Percentiles rank a stretch among this genome's conserved stretches.
phyloP scores from a whole-genome alignment of 139 green algal species.

The Chlamydomonas sp. region DNA sequence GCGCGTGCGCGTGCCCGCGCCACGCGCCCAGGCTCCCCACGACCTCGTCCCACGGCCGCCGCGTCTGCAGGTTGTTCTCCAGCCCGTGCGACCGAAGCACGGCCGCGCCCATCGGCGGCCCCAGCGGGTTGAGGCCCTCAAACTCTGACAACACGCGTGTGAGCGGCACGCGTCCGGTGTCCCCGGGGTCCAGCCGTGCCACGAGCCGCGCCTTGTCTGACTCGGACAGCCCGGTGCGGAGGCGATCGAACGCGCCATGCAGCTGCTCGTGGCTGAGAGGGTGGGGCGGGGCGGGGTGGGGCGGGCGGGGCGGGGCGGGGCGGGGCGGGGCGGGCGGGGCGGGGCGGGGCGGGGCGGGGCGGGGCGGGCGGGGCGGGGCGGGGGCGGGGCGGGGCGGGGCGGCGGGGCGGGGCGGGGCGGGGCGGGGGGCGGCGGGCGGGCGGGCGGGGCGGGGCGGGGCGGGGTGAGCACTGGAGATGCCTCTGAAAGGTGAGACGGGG shows the following conservation, averaged over 20 bases:
- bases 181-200: conserved; percentile 5
- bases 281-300: too few species aligned
- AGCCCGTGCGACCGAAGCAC: neutral
- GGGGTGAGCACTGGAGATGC: too few species aligned
- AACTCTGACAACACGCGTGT: neutral
- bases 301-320: too few species aligned
- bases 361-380: too few species aligned
- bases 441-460: too few species aligned
- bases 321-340: too few species aligned
- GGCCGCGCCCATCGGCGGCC: neutral
- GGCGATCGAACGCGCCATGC: neutral
- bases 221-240: neutral
- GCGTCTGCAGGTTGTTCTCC: neutral
- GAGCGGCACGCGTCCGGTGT: neutral
- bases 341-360: too few species aligned
- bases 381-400: too few species aligned
- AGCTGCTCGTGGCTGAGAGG: neutral
- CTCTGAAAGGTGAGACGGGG: too few species aligned
- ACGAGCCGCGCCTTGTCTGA: conserved; percentile 6
- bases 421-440: too few species aligned
- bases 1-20: too few species aligned
- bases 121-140: neutral
- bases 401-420: too few species aligned
- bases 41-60: neutral
- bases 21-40: neutral